These are phyloP conservation scores for Raphanus raphanistrum DNA, from an alignment of 345 rosid genomes.

Conservation along the genomic window DNA sequence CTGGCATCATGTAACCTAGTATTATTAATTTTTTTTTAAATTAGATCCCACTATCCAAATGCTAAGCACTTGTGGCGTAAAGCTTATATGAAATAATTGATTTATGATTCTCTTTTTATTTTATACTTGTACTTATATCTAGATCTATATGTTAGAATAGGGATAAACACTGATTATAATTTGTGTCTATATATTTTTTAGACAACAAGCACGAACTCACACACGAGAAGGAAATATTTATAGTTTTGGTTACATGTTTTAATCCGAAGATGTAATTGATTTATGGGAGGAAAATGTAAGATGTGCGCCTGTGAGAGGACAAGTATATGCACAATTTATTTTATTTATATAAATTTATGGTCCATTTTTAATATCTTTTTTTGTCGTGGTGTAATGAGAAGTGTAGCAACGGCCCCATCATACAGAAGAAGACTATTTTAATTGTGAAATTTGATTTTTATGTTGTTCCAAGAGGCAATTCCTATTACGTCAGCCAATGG, in stretches of 20 bases:
- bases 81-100: not conserved
- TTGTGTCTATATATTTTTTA: not conserved
- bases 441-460: constrained; percentile 28
- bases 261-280: not conserved
- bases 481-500: constrained; percentile 42
- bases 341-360: not conserved
- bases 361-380: not conserved
- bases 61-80: constrained; percentile 9
- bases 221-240: not conserved
- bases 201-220: not conserved
- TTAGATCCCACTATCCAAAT: constrained; percentile 38
- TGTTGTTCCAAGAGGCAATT: constrained; percentile 39
- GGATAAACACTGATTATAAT: not conserved
- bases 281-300: not conserved
- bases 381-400: constrained; percentile 33
- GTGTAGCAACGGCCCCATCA: constrained; percentile 25
- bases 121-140: constrained; percentile 16
- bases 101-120: not conserved
- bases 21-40: not conserved
- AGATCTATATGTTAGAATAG: not conserved
- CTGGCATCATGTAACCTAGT: constrained; percentile 32
- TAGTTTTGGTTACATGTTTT: too few species aligned
- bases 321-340: not conserved
- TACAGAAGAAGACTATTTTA: not conserved
- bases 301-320: not conserved